Evolutionary conservation across 2,329 filamentous ascomycete species (phyloP), one percentile per base, ranked within the genome.

Genomic region (Colletotrichum sp.): DNA sequence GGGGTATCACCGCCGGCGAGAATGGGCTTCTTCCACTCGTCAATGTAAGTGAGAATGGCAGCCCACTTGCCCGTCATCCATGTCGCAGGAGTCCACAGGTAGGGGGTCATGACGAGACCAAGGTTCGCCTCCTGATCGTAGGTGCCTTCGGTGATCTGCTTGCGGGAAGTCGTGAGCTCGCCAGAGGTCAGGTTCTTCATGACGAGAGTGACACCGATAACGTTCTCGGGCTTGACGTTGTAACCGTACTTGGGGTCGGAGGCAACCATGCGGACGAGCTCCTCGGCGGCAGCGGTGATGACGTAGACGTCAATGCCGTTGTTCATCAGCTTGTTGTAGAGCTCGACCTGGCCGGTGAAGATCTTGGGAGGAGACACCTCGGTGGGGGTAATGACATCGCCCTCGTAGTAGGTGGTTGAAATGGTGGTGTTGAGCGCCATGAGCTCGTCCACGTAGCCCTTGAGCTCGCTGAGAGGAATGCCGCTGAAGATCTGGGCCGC

Each of bases 401-500:
- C 84, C 12, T 84, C 82, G 60, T 79, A 86, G 78, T 87, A 86
- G 7, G 79, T 83, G n/a, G 82, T 81, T 7, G 81, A 76, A 6
- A 88, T 83, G 10, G 83, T 84, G 30, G 65, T 76, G 79, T 86
- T 85, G 72, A 86, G 82, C 1, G 86, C 83, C 81, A 89, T 86
- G 75, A 89, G 83, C 77, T 89, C 85, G 77, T 89, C 88, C 3
- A 88, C 85, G 77, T 87, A 86, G 74, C 83, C 85, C 80, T 87
- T 87, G 44, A 88, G 83, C 76, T 88, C 84, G 68, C 86, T 83
- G 70, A 90, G 82, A 1, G 86, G 82, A 39, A 88, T 80, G 30
- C 85, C 86, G 55, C 83, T 82, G 66, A 85, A 88, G 72, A 87
- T 81, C 75, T 88, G 85, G 1, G 85, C 85, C 12, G 82, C 83